phyloP scores from a whole-genome alignment of 208 protist species.

The Borovskyia barvae region DNA sequence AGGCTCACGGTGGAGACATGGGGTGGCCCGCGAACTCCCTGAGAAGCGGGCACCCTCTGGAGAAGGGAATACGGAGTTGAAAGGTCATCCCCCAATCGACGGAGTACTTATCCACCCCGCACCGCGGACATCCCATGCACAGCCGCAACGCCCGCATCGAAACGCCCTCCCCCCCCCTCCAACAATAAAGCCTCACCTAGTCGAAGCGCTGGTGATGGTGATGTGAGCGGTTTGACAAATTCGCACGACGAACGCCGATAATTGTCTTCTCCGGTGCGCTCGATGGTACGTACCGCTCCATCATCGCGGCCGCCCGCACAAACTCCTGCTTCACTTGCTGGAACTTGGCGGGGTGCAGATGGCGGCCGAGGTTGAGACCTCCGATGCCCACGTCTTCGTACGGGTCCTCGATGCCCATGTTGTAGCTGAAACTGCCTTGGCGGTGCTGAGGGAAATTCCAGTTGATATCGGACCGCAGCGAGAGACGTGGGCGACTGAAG shows the following conservation, averaged over 20 bases:
- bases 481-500: slow-evolving; percentile 66
- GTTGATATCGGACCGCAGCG: slow-evolving; percentile 51
- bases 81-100: too few species aligned
- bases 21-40: too few species aligned
- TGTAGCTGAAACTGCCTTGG: slow-evolving; percentile 81
- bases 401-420: slow-evolving; percentile 84
- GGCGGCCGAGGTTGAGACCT: slow-evolving; percentile 84
- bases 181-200: background rate
- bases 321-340: slow-evolving; percentile 89
- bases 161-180: too few species aligned
- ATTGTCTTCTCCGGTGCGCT: slow-evolving; percentile 83
- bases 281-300: slow-evolving; percentile 72
- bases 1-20: too few species aligned
- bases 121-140: too few species aligned
- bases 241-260: slow-evolving; percentile 66
- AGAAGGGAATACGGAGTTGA: background rate
- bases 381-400: slow-evolving; percentile 86
- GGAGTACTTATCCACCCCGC: too few species aligned
- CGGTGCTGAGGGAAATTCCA: slow-evolving; percentile 84
- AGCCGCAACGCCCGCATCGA: too few species aligned
- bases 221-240: slow-evolving; percentile 33
- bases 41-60: background rate
- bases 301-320: slow-evolving; percentile 69
- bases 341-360: slow-evolving; percentile 87
- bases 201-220: slow-evolving; percentile 6